A percentile compares a stretch with the other conserved stretches of the same genome.
These are phyloP conservation scores for Aristolochia fimbriata DNA, from an alignment of 164 flowering plant species.

Conservation along the genomic window DNA sequence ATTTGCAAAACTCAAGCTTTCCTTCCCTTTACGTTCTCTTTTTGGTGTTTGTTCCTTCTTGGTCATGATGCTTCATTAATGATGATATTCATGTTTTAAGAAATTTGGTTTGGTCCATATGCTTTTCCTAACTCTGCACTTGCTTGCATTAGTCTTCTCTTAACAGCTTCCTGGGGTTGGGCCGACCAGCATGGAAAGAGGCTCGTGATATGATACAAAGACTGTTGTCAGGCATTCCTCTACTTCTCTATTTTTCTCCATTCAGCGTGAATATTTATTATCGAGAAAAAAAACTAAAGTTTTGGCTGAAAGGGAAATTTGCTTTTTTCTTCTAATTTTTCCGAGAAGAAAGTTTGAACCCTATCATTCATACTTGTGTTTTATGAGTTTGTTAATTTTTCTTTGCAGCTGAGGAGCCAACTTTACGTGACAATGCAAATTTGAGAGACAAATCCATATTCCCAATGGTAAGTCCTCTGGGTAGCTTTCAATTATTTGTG, in stretches of 20 bases:
- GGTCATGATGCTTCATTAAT: too few species aligned
- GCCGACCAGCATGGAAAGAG: constrained; percentile 95
- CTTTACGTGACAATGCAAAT: constrained; percentile 62
- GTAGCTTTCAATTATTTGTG: too few species aligned
- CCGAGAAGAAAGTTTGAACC: neutral
- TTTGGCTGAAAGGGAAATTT: neutral
- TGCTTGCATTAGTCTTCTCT: constrained; percentile 53
- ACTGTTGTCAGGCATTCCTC: constrained; percentile 38
- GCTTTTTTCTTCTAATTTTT: neutral
- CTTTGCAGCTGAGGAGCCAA: constrained; percentile 63
- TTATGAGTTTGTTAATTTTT: neutral
- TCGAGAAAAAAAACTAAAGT: neutral
- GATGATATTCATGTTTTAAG: too few species aligned
- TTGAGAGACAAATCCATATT: constrained; percentile 64
- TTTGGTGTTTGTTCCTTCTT: too few species aligned
- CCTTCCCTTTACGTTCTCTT: too few species aligned
- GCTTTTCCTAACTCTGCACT: neutral
- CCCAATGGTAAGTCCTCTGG: constrained; percentile 44
- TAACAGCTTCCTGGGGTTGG: constrained; percentile 73
- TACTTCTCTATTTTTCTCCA: neutral
- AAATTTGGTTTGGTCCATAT: neutral
- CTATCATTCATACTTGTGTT: neutral
- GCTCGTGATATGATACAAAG: constrained; percentile 86
- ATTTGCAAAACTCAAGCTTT: too few species aligned
- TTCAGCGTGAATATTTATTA: neutral